Evolutionary conservation across 345 rosid species (phyloP).

Genomic region (Draba incana): DNA sequence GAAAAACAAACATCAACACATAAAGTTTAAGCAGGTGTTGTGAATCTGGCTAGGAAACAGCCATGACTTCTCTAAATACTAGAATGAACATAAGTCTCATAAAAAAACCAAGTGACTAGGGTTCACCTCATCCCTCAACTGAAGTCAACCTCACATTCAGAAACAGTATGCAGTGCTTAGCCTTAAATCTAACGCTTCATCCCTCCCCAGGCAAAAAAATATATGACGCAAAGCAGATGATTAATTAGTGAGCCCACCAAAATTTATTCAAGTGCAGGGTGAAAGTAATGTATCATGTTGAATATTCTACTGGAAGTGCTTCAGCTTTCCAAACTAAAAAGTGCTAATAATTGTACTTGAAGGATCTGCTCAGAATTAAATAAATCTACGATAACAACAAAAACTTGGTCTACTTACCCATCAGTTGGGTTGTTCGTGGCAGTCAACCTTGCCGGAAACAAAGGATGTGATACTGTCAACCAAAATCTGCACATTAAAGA

Average conservation of each 20-base stretch:
- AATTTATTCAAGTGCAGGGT: conserved; percentile 3
- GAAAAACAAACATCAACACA: conserved; percentile 14
- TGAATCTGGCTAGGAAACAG: conserved; percentile 18
- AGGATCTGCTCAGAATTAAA: neutral
- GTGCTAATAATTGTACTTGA: neutral
- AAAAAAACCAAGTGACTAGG: conserved; percentile 3
- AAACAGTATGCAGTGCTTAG: conserved; percentile 9
- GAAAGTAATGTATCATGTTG: neutral
- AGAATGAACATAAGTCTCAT: conserved; percentile 23
- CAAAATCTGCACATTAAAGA: conserved; percentile 62
- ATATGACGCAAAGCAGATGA: neutral
- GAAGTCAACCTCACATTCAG: conserved; percentile 19
- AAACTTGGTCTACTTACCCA: conserved; percentile 58
- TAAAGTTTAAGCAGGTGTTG: conserved; percentile 2
- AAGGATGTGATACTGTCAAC: conserved; percentile 63
- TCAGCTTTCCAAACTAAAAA: conserved; percentile 2
- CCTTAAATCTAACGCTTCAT: conserved; percentile 14
- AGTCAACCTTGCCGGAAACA: conserved; percentile 65
- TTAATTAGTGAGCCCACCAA: neutral
- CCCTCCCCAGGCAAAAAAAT: neutral
- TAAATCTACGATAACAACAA: conserved; percentile 3
- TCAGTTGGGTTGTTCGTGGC: conserved; percentile 64
- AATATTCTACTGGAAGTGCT: neutral
- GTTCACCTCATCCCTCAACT: conserved; percentile 8
- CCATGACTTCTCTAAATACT: conserved; percentile 5